Evolutionary conservation across 345 rosid genomes (phyloP), one percentile per base, ranked within the genome.

Genomic region (Kernera saxatilis): DNA sequence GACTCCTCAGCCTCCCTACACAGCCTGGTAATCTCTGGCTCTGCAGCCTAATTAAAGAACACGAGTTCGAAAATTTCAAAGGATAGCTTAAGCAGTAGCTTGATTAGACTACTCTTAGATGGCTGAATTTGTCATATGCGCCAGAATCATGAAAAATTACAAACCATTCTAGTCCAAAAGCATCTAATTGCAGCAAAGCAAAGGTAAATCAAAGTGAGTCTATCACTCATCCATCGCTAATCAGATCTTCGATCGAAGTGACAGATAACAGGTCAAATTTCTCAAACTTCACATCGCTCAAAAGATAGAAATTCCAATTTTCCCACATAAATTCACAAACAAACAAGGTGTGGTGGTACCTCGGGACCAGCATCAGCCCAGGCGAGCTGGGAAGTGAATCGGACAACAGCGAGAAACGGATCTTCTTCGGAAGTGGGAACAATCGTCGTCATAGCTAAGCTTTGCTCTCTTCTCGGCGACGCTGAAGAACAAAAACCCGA

Each of bases 281-380:
- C 23, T 0, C 65, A 64, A 43, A 41, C 15, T 37, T 21, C 23
- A 0, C 55, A 46, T 32, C 29, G 2, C 52, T 33, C 19, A 21
- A 32, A 23, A 15, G 21, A 41, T 26, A 45, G 21, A 29, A 1
- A 64, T 7, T 53, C 35, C 33, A 49, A 49, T 2, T 11, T 4
- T 40, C 2, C 21, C 41, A 5, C 5, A 61, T 18, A 9, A 44
- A 54, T 40, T 53, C 21, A 0, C 3, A 30, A 59, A 0, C 3
- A 30, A 59, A 32, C 9, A 61, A 60, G 55, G 56, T 8, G 37
- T 21, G 48, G 30, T 1, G 26, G 46, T 71, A 89, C 98, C 96
- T 90, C 99, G 41, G 96, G 88, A 74, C 99, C 97, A 63, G 99
- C 97, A 72, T 92, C 98, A 18, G 94, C 93, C 98, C 98, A 95